Evolutionary conservation across 2,329 filamentous ascomycete species (phyloP).

Genomic region (Emergomyces pasteurianus): DNA sequence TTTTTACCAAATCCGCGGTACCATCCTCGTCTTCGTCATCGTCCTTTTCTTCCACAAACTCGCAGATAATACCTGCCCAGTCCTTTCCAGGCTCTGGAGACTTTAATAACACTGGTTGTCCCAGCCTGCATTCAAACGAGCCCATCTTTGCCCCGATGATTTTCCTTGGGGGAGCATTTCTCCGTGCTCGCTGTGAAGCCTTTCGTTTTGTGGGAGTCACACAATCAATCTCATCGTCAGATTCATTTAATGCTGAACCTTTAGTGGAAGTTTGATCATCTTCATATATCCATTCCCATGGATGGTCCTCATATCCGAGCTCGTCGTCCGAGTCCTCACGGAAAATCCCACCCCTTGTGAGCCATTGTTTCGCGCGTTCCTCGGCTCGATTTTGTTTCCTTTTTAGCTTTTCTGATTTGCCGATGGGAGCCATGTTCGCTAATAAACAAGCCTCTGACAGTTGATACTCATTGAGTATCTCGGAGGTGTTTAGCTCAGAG

Average conservation of each 20-base stretch:
- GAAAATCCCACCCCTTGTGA: slow-evolving; percentile 49
- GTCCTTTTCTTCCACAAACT: slow-evolving; percentile 63
- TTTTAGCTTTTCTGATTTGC: slow-evolving; percentile 6
- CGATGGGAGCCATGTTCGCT: slow-evolving; percentile 16
- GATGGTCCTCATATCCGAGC: slow-evolving; percentile 56
- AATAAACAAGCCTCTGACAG: not conserved
- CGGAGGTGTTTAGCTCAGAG: not conserved
- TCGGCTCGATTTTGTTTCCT: slow-evolving; percentile 13
- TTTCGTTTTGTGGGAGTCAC: slow-evolving; percentile 2
- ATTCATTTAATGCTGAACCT: slow-evolving; percentile 8
- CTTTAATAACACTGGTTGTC: slow-evolving; percentile 77
- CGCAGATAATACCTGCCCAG: slow-evolving; percentile 82
- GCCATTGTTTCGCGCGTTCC: slow-evolving; percentile 35
- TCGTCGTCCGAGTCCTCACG: slow-evolving; percentile 85
- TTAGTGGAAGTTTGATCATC: slow-evolving; percentile 16
- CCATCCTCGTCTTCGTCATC: slow-evolving; percentile 59
- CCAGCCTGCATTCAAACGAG: slow-evolving; percentile 64
- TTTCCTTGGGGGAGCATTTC: slow-evolving; percentile 19
- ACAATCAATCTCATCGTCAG: slow-evolving; percentile 5
- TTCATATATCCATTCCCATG: slow-evolving; percentile 71
- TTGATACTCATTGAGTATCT: not conserved
- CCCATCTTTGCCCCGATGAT: slow-evolving; percentile 80
- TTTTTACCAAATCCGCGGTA: slow-evolving; percentile 42
- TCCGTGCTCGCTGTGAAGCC: slow-evolving; percentile 14
- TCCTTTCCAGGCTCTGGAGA: slow-evolving; percentile 76